Evolutionary conservation across 148 eudicot genomes (phyloP), one percentile per base, ranked within the genome.

Genomic region (Fagopyrum esculentum): DNA sequence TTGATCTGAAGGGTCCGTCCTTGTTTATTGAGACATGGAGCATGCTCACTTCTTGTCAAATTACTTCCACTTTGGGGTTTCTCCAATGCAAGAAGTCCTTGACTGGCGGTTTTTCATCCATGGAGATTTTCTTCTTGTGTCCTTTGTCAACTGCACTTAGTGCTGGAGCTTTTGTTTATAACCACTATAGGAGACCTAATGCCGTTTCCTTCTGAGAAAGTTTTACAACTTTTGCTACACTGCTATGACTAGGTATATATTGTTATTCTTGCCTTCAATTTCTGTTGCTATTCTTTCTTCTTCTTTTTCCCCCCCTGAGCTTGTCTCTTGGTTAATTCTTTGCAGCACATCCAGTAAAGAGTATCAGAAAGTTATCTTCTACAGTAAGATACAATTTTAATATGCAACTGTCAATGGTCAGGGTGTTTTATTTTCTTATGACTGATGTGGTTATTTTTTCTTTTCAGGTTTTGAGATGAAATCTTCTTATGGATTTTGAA

Each of bases 91-190:
- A 77, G 82, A 92, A 89, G 91, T 88, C 82, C 92, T 87, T 76
- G 90, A 87, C 80, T 90, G 96, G 98, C 90, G 94, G 84, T 87
- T 87, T 90, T 82, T 88, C 83, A 82, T 79, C 83, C 86, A 86
- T 79, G 91, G 96, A 81, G 83, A 81, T 75, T 88, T 79, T 78
- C 85, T 85, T 78, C 87, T 81, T 82, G 89, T 90, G 85, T 87
- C 93, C 78, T 89, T 93, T 82, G 85, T 87, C 82, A 90, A 93
- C 91, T 84, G 92, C 89, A 93, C 98, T 77, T 90, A 90, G 96
- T 83, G 86, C 82, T 72, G 77, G 81, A 72, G 76, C 71, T 75
- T 79, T 78, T 45, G 56, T 84, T 76, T 73, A 86, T 87, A 81
- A 85, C 69, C 87, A 76, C 77, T 81, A 80, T 77, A 82, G 85